Percentiles rank a stretch among this genome's conserved stretches.
Evolutionary conservation across 2,329 filamentous ascomycete species (phyloP).

Genomic region (Alternaria hordeiaustralica): DNA sequence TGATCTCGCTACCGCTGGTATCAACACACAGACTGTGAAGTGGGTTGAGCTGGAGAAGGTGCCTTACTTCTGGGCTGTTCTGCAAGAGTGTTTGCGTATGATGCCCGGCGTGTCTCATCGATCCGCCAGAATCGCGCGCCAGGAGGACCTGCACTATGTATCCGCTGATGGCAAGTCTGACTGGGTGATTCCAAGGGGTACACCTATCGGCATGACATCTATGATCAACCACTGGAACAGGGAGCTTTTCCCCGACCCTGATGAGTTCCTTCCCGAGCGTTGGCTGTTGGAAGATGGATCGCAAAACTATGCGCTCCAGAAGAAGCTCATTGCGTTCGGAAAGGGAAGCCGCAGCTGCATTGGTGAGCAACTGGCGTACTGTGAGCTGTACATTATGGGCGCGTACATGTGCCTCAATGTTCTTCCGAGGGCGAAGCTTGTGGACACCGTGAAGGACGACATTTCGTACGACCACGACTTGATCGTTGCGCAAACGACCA

Average conservation of each 20-base stretch:
- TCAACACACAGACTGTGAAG: constrained; percentile 20
- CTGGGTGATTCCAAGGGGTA: constrained; percentile 33
- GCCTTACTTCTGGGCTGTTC: constrained; percentile 41
- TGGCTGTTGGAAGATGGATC: constrained; percentile 37
- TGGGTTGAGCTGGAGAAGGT: constrained; percentile 36
- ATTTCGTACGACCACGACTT: constrained; percentile 34
- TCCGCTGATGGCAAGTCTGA: constrained; percentile 27
- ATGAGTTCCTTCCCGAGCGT: constrained; percentile 41
- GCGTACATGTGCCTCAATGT: constrained; percentile 29
- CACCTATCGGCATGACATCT: constrained; percentile 37
- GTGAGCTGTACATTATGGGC: constrained; percentile 34
- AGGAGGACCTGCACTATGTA: constrained; percentile 28
- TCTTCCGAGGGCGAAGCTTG: constrained; percentile 29
- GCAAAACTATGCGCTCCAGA: constrained; percentile 27
- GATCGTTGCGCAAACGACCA: constrained; percentile 34
- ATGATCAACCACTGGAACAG: constrained; percentile 44
- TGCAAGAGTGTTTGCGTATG: constrained; percentile 47
- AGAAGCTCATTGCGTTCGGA: constrained; percentile 34
- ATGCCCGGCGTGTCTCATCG: constrained; percentile 39
- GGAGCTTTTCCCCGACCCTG: constrained; percentile 33
- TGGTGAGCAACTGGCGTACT: constrained; percentile 39
- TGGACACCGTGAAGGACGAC: constrained; percentile 32
- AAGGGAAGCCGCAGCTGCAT: constrained; percentile 41
- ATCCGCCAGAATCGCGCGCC: constrained; percentile 24
- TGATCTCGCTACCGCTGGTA: constrained; percentile 23